Evolutionary conservation across 2,329 filamentous ascomycete genomes (phyloP), one percentile per base, ranked within the genome.

Genomic region (Epichloe gansuensis): DNA sequence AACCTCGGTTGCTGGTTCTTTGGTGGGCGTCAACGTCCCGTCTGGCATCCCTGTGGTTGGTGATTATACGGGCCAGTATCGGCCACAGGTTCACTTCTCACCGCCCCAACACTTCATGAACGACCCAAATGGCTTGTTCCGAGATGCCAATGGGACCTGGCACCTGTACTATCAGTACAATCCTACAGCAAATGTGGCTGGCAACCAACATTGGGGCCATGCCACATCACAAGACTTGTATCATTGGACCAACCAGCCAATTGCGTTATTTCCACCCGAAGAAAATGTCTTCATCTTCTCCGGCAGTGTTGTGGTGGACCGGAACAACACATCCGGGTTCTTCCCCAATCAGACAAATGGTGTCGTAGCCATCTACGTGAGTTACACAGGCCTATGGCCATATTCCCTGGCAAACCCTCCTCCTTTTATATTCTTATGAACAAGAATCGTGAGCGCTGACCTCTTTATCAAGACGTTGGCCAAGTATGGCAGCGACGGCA

Each of bases 171-270:
- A 85, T 59, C 82, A 85, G 61, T 81, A 74, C 69, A 66, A 66
- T 31, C 65, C 65, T 2, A 62, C 57, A 0, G 72, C 61, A 2
- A 64, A 67, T 7, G 70, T 76, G 1, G 75, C 64, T 69, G 80
- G 79, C 1, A 80, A 82, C 55, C 76, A 83, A 59, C 80, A 84
- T 58, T 85, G 82, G 82, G 82, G 82, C 9, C 82, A 85, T 59
- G 81, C 81, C 2, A 84, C 81, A 1, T 80, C 75, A 35, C 60
- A 66, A 13, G 81, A 86, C 58, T 67, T 85, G 1, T 83, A 81
- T 59, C 75, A 77, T 54, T 86, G 82, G 82, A 69, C 69, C 1
- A 83, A 85, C 56, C 81, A 85, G 59, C 75, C 77, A 5, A 79
- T 85, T 56, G 81, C 81, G 9, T 67, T 86, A 4, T 78, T 69